Percentiles rank a stretch among this genome's conserved stretches.
Evolutionary conservation across 208 protist genomes (phyloP).

Genomic region (Crithidia sp.): DNA sequence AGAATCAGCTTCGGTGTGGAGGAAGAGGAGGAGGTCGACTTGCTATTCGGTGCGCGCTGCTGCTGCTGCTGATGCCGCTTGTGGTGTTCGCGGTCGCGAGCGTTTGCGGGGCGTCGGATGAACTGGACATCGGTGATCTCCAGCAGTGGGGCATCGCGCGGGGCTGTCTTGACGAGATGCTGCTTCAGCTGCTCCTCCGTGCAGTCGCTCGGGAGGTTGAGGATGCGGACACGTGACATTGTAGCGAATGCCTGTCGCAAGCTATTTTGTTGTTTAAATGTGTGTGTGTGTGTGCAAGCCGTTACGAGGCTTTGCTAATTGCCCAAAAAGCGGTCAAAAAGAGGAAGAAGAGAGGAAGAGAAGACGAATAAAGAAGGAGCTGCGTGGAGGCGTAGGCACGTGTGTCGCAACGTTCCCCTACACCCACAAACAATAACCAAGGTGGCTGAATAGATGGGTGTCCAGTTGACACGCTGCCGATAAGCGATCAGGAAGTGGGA

Average conservation of each 20-base stretch:
- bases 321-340: neutral
- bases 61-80: slow-evolving; percentile 25
- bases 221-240: slow-evolving; percentile 94
- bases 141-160: slow-evolving; percentile 78
- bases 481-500: too few relatives aligned
- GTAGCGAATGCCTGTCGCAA: neutral
- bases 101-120: slow-evolving; percentile 37
- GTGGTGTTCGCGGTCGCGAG: slow-evolving; percentile 20
- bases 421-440: neutral
- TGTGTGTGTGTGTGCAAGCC: too few relatives aligned
- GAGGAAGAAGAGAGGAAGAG: too few relatives aligned
- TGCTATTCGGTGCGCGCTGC: slow-evolving; percentile 2
- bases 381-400: too few relatives aligned
- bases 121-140: slow-evolving; percentile 88
- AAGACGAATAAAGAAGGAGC: too few relatives aligned
- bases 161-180: slow-evolving; percentile 79
- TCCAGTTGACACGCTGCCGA: too few relatives aligned
- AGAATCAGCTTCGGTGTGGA: slow-evolving; percentile 55
- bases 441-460: neutral
- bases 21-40: too few relatives aligned
- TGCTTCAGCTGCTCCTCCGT: slow-evolving; percentile 91
- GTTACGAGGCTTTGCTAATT: neutral
- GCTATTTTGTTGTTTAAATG: neutral
- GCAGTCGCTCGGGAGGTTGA: slow-evolving; percentile 94
- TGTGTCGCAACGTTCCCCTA: neutral